phyloP scores from a whole-genome alignment of 1,139 yeast genomes.

The Debaryomyces udenii region DNA sequence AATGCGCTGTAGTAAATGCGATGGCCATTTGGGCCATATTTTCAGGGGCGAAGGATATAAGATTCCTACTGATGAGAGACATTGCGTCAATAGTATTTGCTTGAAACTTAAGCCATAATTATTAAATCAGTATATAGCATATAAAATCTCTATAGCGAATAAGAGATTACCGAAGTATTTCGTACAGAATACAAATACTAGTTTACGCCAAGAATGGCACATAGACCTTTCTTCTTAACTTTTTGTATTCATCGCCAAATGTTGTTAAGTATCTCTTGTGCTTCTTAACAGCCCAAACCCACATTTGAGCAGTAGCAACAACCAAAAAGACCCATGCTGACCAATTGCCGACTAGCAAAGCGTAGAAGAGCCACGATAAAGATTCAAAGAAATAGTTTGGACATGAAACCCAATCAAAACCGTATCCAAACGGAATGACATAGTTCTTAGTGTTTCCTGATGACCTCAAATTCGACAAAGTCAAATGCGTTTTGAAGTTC shows the following conservation, averaged over 20 bases:
- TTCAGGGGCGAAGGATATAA: constrained; percentile 92
- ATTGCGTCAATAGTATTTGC: constrained; percentile 89
- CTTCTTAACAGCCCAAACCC: constrained; percentile 74
- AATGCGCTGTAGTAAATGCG: constrained; percentile 86
- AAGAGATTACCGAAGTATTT: not conserved
- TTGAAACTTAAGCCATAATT: constrained; percentile 56
- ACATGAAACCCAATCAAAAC: constrained; percentile 51
- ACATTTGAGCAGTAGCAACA: constrained; percentile 80
- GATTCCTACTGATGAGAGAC: constrained; percentile 90
- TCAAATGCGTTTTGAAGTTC: constrained; percentile 70
- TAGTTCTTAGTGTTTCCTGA: constrained; percentile 28
- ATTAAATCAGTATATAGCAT: constrained; percentile 1
- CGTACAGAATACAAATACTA: not conserved
- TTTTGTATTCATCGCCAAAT: constrained; percentile 77
- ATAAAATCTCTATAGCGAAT: not conserved
- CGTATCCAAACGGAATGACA: constrained; percentile 42
- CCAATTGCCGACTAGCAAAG: constrained; percentile 76
- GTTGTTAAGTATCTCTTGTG: constrained; percentile 67
- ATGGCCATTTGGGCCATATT: constrained; percentile 93
- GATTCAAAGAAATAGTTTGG: constrained; percentile 94
- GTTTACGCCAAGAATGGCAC: constrained; percentile 45
- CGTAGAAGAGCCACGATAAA: constrained; percentile 69
- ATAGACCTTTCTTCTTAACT: constrained; percentile 62
- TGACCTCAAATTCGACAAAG: constrained; percentile 58
- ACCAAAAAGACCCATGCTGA: constrained; percentile 68